A percentile compares a stretch with the other conserved stretches of the same genome.
Conservation (phyloP, 495 filamentous ascomycete species). For the Filosporella fistucella region DNA sequence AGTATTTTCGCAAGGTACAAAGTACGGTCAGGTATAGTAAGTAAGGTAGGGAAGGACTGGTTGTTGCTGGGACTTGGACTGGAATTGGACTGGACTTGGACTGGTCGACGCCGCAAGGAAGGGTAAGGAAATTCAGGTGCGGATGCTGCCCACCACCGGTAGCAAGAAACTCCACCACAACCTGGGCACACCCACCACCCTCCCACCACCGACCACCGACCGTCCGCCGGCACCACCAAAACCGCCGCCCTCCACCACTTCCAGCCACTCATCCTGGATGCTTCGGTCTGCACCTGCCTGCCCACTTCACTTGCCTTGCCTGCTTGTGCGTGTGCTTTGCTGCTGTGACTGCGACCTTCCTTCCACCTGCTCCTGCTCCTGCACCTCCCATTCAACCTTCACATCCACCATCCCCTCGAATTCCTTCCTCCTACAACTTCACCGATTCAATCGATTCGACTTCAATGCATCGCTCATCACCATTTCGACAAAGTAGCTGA, state of each 20-base stretch:
- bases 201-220: background rate
- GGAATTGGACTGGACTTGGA: too few relatives aligned
- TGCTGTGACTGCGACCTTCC: background rate
- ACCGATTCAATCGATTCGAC: too few relatives aligned
- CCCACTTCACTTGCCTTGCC: background rate
- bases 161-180: background rate
- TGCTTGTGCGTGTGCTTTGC: background rate
- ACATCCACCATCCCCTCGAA: background rate
- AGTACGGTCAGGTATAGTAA: too few relatives aligned
- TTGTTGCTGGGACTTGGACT: too few relatives aligned
- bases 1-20: too few relatives aligned
- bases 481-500: conserved; percentile 13
- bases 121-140: too few relatives aligned
- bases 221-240: background rate
- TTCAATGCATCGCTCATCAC: conserved; percentile 5
- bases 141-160: too few relatives aligned
- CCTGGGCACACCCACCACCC: background rate
- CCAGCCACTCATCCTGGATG: background rate
- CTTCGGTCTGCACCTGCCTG: background rate
- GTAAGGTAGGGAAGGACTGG: too few relatives aligned
- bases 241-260: background rate
- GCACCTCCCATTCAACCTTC: background rate
- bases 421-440: too few relatives aligned
- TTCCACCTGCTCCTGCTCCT: background rate
- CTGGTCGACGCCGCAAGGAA: too few relatives aligned